Percentiles rank a stretch among this genome's conserved stretches.
phyloP scores from a whole-genome alignment of 1,139 yeast species.

The Meyerozyma smithsonii region DNA sequence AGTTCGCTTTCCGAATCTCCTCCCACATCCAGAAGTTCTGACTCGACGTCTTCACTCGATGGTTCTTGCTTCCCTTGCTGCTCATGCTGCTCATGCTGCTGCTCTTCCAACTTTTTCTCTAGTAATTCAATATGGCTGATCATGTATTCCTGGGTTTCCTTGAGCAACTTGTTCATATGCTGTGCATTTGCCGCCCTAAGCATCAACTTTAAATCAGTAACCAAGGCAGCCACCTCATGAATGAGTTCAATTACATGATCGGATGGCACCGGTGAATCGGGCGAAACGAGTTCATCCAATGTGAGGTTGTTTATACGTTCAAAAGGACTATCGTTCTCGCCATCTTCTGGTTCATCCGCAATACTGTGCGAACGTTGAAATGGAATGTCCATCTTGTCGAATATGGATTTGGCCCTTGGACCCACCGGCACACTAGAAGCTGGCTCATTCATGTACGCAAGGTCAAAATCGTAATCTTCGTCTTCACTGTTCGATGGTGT shows the following conservation, averaged over 20 bases:
- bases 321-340: conserved; percentile 12
- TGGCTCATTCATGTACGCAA: conserved; percentile 26
- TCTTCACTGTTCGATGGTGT: conserved; percentile 21
- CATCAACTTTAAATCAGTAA: conserved; percentile 61
- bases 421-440: conserved; percentile 20
- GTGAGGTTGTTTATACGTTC: conserved; percentile 25
- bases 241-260: conserved; percentile 53
- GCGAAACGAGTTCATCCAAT: conserved; percentile 50
- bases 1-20: not conserved
- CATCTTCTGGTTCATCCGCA: conserved; percentile 5
- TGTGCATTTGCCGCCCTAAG: conserved; percentile 58
- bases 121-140: conserved; percentile 17
- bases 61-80: too few species aligned
- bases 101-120: conserved; percentile 13
- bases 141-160: conserved; percentile 29
- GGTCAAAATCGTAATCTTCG: conserved; percentile 19
- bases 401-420: conserved; percentile 34
- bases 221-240: conserved; percentile 55
- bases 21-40: not conserved
- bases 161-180: conserved; percentile 46
- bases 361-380: not conserved
- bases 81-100: too few species aligned
- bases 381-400: conserved; percentile 22
- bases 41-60: not conserved
- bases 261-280: conserved; percentile 48